Conservation (phyloP, 768 basidiomycete genomes). For the Wakefieldia striispora region DNA sequence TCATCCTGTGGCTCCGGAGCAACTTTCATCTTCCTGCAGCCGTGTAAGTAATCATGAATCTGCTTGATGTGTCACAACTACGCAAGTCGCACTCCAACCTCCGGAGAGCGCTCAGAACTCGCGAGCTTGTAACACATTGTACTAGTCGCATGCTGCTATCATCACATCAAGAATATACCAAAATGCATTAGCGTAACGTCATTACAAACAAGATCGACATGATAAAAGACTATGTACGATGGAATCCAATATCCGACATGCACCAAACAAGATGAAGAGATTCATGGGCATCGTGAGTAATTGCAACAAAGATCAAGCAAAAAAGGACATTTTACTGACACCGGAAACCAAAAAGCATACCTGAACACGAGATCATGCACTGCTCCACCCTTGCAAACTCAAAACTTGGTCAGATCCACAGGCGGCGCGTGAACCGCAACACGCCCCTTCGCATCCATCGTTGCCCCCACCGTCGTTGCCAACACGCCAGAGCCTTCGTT, state of each 20-base stretch:
- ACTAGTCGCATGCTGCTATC: no score
- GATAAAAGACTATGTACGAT: no score
- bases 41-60: no score
- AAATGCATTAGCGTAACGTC: neutral
- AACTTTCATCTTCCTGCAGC: no score
- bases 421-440: slow-evolving; percentile 34
- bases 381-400: neutral
- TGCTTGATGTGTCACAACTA: no score
- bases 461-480: slow-evolving; percentile 48
- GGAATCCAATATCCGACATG: no score
- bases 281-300: neutral
- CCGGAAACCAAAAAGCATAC: neutral
- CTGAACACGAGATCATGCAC: neutral
- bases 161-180: no score
- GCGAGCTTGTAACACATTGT: no score
- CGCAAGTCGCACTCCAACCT: no score
- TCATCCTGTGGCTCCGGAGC: no score
- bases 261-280: neutral
- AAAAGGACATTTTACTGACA: neutral
- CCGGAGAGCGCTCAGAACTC: no score
- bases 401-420: slow-evolving; percentile 31
- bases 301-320: neutral
- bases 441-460: slow-evolving; percentile 60
- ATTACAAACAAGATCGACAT: slow-evolving; percentile 2
- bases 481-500: slow-evolving; percentile 53